Base-by-base conservation (phyloP, 345 rosid species). In the Brassica cretica region DNA sequence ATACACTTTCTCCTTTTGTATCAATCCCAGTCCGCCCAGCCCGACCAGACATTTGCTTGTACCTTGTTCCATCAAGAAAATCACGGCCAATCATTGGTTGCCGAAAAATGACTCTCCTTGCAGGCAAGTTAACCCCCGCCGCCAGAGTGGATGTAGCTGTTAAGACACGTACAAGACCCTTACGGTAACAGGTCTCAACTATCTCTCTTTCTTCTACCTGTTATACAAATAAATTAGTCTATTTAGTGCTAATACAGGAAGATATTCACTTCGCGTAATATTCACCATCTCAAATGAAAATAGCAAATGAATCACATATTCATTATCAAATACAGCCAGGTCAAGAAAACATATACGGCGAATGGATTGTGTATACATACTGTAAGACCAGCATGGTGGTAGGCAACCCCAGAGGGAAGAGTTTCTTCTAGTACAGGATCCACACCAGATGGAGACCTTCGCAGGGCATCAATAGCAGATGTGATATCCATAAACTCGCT, bases 21-120 rank as follows among this genome's bases (percentile, higher is more conserved):
- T 94, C 98, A 79, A 94, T 94, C 80, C 98, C 98, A 73, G 97
- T 92, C 75, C 98, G 93, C 78, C 98, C 98, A 79, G 98, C 98
- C 81, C 98, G 87, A 67, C 98, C 98, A 66, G 98, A 90, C 98
- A 94, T 94, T 86, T 94, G 98, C 84, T 76, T 92, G 89, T 94
- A 94, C 86, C 97, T 92, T 80, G 97, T 94, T 69, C 97, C 97
- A 80, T 94, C 98, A 78, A 94, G 81, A 84, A 94, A 92, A 88
- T 94, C 97, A 78, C 94, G 84, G 56, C 98, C 98, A 81, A 94
- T 85, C 81, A 93, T 87, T 44, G 98, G 97, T 87, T 94, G 98
- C 66, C 98, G 93, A 77, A 94, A 94, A 82, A 94, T 88, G 77
- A 94, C 98, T 86, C 98, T 90, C 81, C 98, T 88, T 39, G 98